Evolutionary conservation across 108 stramenopile species (phyloP).

Genomic region (Fragilariopsis cylindrus): DNA sequence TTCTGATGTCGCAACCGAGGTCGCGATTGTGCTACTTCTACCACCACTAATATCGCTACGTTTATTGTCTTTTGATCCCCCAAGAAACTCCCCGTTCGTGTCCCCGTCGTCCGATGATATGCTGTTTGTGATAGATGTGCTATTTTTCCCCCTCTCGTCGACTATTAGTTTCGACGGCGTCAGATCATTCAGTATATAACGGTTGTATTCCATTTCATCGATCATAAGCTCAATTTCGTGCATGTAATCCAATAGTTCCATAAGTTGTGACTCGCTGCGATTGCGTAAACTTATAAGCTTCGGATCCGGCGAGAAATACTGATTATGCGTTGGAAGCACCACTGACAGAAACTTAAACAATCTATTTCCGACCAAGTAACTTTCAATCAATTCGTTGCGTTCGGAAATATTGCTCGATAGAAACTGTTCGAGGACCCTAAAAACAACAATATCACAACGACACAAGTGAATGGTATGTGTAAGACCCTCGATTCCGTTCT

Average conservation of each 20-base stretch:
- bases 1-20: too few relatives aligned
- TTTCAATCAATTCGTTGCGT: slow-evolving; percentile 34
- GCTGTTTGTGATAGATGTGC: not conserved
- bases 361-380: slow-evolving; percentile 50
- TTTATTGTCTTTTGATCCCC: not conserved
- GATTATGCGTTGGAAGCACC: slow-evolving; percentile 43
- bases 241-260: slow-evolving; percentile 41
- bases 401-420: slow-evolving; percentile 30
- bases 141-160: not conserved
- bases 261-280: slow-evolving; percentile 37
- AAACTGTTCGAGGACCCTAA: slow-evolving; percentile 51
- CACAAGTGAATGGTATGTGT: slow-evolving; percentile 1
- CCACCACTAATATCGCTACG: not conserved
- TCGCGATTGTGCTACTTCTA: too few relatives aligned
- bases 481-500: too few relatives aligned
- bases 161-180: slow-evolving; percentile 14
- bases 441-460: not conserved
- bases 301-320: slow-evolving; percentile 43
- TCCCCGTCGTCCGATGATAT: not conserved
- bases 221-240: slow-evolving; percentile 45
- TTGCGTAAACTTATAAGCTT: slow-evolving; percentile 10
- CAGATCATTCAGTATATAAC: slow-evolving; percentile 43
- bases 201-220: slow-evolving; percentile 48
- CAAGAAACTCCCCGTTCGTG: not conserved
- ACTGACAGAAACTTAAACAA: slow-evolving; percentile 46